Percentiles rank a stretch among this genome's conserved stretches.
Evolutionary conservation across 2,329 filamentous ascomycete species (phyloP).

Genomic region (Thielaviopsis euricoi): DNA sequence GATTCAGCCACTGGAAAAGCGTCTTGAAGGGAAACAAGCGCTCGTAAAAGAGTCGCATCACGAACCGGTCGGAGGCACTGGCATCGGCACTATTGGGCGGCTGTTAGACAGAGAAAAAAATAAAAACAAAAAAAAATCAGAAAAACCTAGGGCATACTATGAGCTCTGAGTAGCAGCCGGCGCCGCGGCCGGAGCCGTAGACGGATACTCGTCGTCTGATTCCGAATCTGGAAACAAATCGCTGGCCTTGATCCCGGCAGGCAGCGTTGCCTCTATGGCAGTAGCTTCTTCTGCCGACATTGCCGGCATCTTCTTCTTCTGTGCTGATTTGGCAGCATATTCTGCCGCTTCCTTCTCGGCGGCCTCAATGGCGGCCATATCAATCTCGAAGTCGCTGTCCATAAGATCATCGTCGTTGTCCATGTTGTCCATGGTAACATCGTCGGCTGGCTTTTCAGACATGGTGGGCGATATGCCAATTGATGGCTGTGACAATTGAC

Average conservation of each 20-base stretch:
- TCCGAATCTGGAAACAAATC: slow-evolving; percentile 42
- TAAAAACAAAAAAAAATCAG: too few relatives aligned
- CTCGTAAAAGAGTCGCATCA: slow-evolving; percentile 89
- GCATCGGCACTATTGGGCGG: slow-evolving; percentile 3
- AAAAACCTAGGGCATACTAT: slow-evolving; percentile 2
- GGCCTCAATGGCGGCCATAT: slow-evolving; percentile 14
- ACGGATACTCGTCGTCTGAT: slow-evolving; percentile 44
- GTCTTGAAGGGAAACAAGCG: slow-evolving; percentile 88
- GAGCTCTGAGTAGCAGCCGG: slow-evolving; percentile 20
- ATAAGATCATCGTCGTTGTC: slow-evolving; percentile 9
- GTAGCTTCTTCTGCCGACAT: slow-evolving; percentile 25
- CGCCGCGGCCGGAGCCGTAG: slow-evolving; percentile 21
- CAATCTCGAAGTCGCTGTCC: slow-evolving; percentile 9
- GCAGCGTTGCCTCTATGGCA: slow-evolving; percentile 23
- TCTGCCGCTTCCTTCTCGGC: slow-evolving; percentile 12
- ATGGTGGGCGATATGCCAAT: background rate
- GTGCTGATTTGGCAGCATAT: background rate
- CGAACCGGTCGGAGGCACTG: slow-evolving; percentile 23
- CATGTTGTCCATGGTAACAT: slow-evolving; percentile 24
- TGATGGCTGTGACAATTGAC: background rate
- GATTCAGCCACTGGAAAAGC: slow-evolving; percentile 96
- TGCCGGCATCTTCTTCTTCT: background rate
- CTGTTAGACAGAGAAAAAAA: background rate
- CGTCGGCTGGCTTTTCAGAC: slow-evolving; percentile 14
- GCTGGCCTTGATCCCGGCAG: slow-evolving; percentile 19